Base-by-base conservation (phyloP, 805 yeast species). In the Yamadazyma olivae region DNA sequence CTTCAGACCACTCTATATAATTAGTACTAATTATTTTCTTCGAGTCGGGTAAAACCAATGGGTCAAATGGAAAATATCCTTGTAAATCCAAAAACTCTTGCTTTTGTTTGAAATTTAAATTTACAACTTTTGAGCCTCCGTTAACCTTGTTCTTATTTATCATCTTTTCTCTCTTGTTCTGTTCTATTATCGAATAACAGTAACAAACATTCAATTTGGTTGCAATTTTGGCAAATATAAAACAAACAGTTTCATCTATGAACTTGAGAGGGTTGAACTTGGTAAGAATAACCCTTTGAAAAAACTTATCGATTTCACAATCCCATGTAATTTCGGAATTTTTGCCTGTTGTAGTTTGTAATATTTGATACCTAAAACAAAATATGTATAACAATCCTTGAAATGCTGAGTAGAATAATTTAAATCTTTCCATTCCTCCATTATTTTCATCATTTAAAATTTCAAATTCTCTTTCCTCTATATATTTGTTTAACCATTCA, bases 1-100 rank as follows among this genome's bases (percentile, higher is more conserved):
- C 73, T 26, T 64, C 64, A 5, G 62, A 51, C 98, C 98, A 91
- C 50, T 89, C 93, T 18, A 90, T 78, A 35, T 65, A 68, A 40
- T 72, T 70, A 5, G 61, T 68, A 21, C 71, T 65, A 38, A 93
- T 62, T 22, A 77, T 56, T 26, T 61, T 57, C 49, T 80, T 77
- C 32, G 86, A 75, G 8, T 61, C 61, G 30, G 81, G 83, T 44
- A 91, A 71, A 33, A 84, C 77, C 43, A 93, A 61, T 1, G 99
- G 99, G 65, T 91, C 98, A 56, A 86, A 91, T 9, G 99, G 99
- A 61, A 91, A 91, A 56, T 88, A 91, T n/a, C 93, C 89, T 56
- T 90, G 96, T 35, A 91, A 68, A 51, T 88, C 95, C 46, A 85
- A 73, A 52, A 86, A 88, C 53, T 89, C 96, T 53, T 85, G 90